Evolutionary conservation across 129 eudicot species (phyloP).

Genomic region (Chrysanthemum lavandulifolium): DNA sequence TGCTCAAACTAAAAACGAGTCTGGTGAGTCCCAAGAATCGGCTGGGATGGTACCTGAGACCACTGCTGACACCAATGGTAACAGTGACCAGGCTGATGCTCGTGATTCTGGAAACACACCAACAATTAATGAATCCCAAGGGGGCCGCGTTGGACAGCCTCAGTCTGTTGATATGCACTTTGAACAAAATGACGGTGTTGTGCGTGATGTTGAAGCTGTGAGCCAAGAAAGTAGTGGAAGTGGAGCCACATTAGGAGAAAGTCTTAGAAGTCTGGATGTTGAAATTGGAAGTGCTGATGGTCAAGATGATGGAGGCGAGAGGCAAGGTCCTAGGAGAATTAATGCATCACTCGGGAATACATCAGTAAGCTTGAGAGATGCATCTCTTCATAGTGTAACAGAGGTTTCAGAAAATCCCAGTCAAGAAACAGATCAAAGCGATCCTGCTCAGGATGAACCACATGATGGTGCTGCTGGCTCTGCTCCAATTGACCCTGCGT

Average conservation of each 20-base stretch:
- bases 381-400: conserved; percentile 74
- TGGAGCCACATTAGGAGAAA: conserved; percentile 96
- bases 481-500: conserved; percentile 87
- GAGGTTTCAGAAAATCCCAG: conserved; percentile 81
- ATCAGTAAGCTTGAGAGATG: conserved; percentile 56
- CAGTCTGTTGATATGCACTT: conserved; percentile 79
- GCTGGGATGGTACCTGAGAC: conserved; percentile 51
- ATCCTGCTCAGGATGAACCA: conserved; percentile 50
- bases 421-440: conserved; percentile 73
- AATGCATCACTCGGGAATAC: conserved; percentile 44
- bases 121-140: conserved; percentile 38
- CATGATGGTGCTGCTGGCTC: conserved; percentile 41
- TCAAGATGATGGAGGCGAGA: conserved; percentile 74
- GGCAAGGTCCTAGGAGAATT: conserved; percentile 65
- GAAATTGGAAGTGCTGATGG: conserved; percentile 99
- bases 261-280: conserved; percentile 94
- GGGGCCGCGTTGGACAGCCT: conserved; percentile 45
- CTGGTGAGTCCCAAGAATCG: conserved; percentile 41
- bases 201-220: conserved; percentile 92
- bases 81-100: conserved; percentile 35
- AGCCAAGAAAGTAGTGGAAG: conserved; percentile 98
- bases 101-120: conserved; percentile 37
- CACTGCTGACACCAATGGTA: conserved; percentile 37
- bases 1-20: conserved; percentile 49
- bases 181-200: conserved; percentile 69